A percentile compares a stretch with the other conserved stretches of the same genome.
Evolutionary conservation across 192 early-diverging fungal genomes (phyloP).

Genomic region (Coemansia sp.): DNA sequence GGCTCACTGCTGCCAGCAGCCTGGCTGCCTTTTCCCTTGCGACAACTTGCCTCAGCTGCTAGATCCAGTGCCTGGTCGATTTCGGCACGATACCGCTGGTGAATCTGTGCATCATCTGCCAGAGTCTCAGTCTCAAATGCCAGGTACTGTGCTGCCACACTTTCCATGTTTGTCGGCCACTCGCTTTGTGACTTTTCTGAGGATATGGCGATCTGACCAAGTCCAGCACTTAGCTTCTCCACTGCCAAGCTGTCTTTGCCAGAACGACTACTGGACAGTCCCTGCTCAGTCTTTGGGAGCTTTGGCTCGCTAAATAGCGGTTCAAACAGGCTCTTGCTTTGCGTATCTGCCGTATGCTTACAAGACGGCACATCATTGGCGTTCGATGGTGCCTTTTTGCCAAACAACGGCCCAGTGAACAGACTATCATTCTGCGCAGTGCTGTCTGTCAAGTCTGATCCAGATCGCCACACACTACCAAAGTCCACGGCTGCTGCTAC

Average conservation of each 20-base stretch:
- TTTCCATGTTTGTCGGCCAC: constrained; percentile 14
- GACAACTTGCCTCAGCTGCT: background rate
- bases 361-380: too few species aligned
- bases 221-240: background rate
- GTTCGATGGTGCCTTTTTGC: background rate
- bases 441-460: background rate
- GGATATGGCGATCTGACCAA: constrained; percentile 7
- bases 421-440: background rate
- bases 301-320: background rate
- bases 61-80: constrained; percentile 33
- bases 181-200: constrained; percentile 8
- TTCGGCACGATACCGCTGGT: constrained; percentile 20
- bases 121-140: constrained; percentile 33
- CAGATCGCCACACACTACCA: constrained; percentile 46
- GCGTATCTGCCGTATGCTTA: background rate
- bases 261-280: background rate
- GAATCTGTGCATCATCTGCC: background rate
- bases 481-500: constrained; percentile 16
- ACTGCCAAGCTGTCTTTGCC: background rate
- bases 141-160: constrained; percentile 28
- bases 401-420: constrained; percentile 33
- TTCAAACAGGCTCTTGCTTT: background rate
- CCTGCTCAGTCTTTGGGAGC: background rate
- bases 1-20: constrained; percentile 26
- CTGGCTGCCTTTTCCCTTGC: background rate